A percentile compares a stretch with the other conserved stretches of the same genome.
Conservation (phyloP, 345 rosid species). For the Stellera chamaejasme region DNA sequence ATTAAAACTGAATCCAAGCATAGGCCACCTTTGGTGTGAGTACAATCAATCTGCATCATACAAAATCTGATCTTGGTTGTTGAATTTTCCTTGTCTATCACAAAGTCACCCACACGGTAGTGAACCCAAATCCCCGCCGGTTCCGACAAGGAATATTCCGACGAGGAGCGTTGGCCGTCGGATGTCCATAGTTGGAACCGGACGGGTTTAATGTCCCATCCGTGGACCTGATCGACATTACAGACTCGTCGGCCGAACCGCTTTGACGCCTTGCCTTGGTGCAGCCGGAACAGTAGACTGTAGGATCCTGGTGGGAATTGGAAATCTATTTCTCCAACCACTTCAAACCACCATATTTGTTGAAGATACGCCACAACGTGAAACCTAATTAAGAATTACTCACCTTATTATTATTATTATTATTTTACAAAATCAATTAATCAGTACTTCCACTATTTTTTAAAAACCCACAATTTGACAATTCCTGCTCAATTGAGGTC, state of each 20-base stretch:
- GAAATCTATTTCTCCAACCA: conserved; percentile 62
- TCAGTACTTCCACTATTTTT: too few species aligned
- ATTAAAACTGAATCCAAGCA: conserved; percentile 72
- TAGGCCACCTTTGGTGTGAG: conserved; percentile 92
- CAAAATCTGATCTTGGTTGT: conserved; percentile 56
- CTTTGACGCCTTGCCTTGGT: conserved; percentile 50
- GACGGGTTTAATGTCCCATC: conserved; percentile 82
- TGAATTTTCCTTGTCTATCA: conserved; percentile 28
- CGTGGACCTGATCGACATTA: conserved; percentile 70
- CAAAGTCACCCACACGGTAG: conserved; percentile 70
- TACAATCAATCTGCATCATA: conserved; percentile 92
- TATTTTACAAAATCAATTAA: too few species aligned
- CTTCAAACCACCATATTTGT: conserved; percentile 98
- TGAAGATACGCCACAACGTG: conserved; percentile 72
- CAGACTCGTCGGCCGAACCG: conserved; percentile 57
- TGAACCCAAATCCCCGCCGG: conserved; percentile 58
- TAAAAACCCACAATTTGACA: too few species aligned
- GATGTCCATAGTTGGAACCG: conserved; percentile 71
- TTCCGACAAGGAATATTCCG: conserved; percentile 46
- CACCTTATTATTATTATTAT: too few species aligned
- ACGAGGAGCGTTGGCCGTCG: conserved; percentile 43
- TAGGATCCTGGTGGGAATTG: conserved; percentile 69
- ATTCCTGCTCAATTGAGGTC: too few species aligned
- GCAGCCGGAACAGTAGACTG: conserved; percentile 61
- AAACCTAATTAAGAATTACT: conserved; percentile 29